Conservation (phyloP, 805 yeast species). For the Pichia deserticola region DNA sequence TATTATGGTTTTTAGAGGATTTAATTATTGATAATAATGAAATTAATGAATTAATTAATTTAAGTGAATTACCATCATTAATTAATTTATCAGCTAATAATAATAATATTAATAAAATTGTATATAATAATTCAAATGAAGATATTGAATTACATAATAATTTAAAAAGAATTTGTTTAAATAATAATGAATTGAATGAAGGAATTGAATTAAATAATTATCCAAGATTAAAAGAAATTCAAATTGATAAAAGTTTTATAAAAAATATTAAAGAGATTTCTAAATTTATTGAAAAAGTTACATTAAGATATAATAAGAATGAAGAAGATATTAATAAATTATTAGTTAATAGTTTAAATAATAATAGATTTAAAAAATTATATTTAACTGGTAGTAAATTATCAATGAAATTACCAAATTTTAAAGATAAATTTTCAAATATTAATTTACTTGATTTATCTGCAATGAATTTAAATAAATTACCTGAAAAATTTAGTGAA, state of each 20-base stretch:
- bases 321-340: conserved; percentile 18
- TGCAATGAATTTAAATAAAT: conserved; percentile 35
- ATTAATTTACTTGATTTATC: conserved; percentile 36
- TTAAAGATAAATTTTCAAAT: conserved; percentile 21
- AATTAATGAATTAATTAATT: conserved; percentile 28
- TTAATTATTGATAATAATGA: conserved; percentile 37
- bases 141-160: conserved; percentile 22
- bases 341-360: conserved; percentile 12
- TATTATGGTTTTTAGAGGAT: conserved; percentile 36
- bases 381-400: conserved; percentile 28
- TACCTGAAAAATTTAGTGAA: conserved; percentile 33
- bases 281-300: conserved; percentile 34
- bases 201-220: conserved; percentile 24
- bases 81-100: conserved; percentile 36
- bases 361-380: conserved; percentile 26
- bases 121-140: conserved; percentile 23
- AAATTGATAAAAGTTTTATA: conserved; percentile 37
- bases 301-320: conserved; percentile 32
- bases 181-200: conserved; percentile 3
- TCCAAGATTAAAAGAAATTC: conserved; percentile 35
- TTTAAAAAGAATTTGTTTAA: conserved; percentile 9
- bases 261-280: conserved; percentile 24
- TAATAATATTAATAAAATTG: conserved; percentile 30
- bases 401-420: conserved; percentile 2
- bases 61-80: conserved; percentile 31